phyloP scores from a whole-genome alignment of 2,329 filamentous ascomycete genomes.

The Bipolaris sorokiniana region DNA sequence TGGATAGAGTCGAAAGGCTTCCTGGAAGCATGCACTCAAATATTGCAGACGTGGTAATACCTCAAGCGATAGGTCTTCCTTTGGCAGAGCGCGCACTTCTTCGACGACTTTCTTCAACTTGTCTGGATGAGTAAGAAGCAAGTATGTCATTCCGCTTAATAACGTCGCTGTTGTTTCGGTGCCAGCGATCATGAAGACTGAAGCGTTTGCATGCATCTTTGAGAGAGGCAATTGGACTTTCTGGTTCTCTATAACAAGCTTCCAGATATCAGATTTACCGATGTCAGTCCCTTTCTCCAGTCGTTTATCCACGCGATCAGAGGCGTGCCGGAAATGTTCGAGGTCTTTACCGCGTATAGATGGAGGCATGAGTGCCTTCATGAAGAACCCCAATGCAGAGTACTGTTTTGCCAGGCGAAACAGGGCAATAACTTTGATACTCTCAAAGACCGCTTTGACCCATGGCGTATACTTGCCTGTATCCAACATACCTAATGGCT shows the following conservation, averaged over 20 bases:
- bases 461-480: constrained; percentile 33
- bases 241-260: constrained; percentile 42
- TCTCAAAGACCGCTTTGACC: constrained; percentile 32
- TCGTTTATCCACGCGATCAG: background rate
- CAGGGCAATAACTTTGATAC: constrained; percentile 9
- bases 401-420: background rate
- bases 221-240: constrained; percentile 21
- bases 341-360: constrained; percentile 14
- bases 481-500: constrained; percentile 29
- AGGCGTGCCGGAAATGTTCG: constrained; percentile 17
- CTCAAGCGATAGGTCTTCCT: constrained; percentile 8
- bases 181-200: constrained; percentile 35
- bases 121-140: constrained; percentile 27
- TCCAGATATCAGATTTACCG: constrained; percentile 46
- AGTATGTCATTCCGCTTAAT: constrained; percentile 37
- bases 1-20: constrained; percentile 47
- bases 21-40: constrained; percentile 52
- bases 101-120: constrained; percentile 22
- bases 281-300: constrained; percentile 11
- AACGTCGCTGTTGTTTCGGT: constrained; percentile 38
- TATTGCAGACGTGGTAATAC: constrained; percentile 43
- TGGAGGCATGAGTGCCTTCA: background rate
- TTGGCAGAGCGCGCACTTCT: constrained; percentile 30
- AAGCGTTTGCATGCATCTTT: constrained; percentile 38
- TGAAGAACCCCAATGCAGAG: background rate